Evolutionary conservation across 176 grass and related monocot species (phyloP).

Genomic region (Cenchrus purpureus): DNA sequence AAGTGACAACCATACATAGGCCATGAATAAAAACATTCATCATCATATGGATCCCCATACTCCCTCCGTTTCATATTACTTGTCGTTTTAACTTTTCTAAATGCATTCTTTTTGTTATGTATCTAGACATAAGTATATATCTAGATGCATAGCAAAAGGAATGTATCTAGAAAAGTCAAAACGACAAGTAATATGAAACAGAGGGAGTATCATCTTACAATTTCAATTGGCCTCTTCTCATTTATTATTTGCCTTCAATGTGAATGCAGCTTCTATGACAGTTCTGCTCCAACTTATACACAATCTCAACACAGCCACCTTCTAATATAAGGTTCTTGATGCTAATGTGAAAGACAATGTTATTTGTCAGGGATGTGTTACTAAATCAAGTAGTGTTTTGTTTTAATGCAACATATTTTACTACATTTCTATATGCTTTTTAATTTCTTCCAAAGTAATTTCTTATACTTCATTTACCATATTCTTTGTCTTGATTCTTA

Average conservation of each 20-base stretch:
- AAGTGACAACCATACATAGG: too few species aligned
- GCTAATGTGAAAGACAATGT: conserved; percentile 90
- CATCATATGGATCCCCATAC: too few species aligned
- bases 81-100: too few species aligned
- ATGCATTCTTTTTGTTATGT: too few species aligned
- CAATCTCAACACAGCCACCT: conserved; percentile 88
- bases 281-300: conserved; percentile 81
- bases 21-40: too few species aligned
- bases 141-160: too few species aligned
- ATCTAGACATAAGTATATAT: too few species aligned
- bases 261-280: conserved; percentile 84
- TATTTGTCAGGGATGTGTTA: conserved; percentile 81
- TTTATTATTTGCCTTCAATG: conserved; percentile 40
- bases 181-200: too few species aligned
- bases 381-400: conserved; percentile 47
- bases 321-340: conserved; percentile 95
- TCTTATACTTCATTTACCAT: conserved; percentile 14
- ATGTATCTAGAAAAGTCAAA: too few species aligned
- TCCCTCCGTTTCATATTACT: too few species aligned
- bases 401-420: neutral
- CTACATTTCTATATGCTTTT: conserved; percentile 5
- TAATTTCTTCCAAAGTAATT: conserved; percentile 4
- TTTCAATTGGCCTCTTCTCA: conserved; percentile 22
- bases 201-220: conserved; percentile 1
- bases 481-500: neutral